Percentiles rank a stretch among this genome's conserved stretches.
phyloP scores from a whole-genome alignment of 73 alveolate genomes.

The Symbiodinium pilosum region DNA sequence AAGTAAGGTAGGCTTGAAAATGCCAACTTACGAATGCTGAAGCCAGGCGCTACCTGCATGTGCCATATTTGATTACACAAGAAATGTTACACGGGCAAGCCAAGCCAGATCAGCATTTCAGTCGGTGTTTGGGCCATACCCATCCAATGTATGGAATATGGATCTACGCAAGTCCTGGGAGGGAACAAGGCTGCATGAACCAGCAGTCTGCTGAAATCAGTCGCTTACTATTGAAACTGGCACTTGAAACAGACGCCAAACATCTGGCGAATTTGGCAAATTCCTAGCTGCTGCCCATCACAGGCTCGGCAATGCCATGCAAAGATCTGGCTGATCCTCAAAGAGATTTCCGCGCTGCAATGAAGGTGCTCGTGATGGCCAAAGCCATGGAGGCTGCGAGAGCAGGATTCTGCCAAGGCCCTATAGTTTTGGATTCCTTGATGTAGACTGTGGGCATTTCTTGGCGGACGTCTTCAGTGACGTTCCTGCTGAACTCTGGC shows the following conservation, averaged over 20 bases:
- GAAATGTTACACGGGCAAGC: too few species aligned
- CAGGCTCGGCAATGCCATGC: neutral
- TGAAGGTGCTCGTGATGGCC: slow-evolving; percentile 48
- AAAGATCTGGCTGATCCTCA: neutral
- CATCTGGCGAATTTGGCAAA: too few species aligned
- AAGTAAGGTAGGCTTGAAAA: neutral
- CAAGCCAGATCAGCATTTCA: too few species aligned
- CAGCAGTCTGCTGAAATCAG: neutral
- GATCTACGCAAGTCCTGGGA: neutral
- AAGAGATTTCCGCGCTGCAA: slow-evolving; percentile 36
- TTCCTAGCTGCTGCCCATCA: too few species aligned
- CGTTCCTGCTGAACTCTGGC: neutral
- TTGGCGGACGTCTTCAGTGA: neutral
- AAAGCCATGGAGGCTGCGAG: slow-evolving; percentile 45
- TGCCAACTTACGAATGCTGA: neutral
- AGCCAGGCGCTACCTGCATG: neutral
- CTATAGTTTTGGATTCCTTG: neutral
- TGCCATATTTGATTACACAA: too few species aligned
- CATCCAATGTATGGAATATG: neutral
- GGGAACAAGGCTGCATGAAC: neutral
- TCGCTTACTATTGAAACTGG: neutral
- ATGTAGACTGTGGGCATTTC: neutral
- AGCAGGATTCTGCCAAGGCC: slow-evolving; percentile 35
- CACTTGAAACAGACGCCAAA: neutral
- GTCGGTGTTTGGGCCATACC: too few species aligned